phyloP scores from a whole-genome alignment of 768 basidiomycete genomes.

The Russula dissimulans region DNA sequence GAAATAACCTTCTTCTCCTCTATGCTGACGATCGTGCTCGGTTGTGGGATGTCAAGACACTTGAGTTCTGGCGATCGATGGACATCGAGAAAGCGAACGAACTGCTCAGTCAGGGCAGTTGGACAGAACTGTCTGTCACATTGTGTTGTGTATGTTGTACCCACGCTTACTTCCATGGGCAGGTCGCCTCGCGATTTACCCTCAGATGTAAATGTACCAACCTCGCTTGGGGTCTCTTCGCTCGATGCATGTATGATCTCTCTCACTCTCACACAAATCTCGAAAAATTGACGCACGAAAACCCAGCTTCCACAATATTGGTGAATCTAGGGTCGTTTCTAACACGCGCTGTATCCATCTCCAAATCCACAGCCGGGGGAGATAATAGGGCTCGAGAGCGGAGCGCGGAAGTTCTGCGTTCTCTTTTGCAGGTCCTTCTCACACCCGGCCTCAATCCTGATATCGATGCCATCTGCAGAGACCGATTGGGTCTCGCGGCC shows the following conservation, averaged over 20 bases:
- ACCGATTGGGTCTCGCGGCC: slow-evolving; percentile 41
- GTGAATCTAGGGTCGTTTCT: slow-evolving; percentile 25
- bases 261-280: not conserved
- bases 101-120: slow-evolving; percentile 58
- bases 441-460: slow-evolving; percentile 61
- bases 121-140: slow-evolving; percentile 57
- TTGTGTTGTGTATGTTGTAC: not conserved
- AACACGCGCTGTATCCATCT: slow-evolving; percentile 8
- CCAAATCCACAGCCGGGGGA: slow-evolving; percentile 4
- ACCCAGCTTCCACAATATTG: slow-evolving; percentile 25
- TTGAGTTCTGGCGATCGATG: slow-evolving; percentile 83
- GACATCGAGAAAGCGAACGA: slow-evolving; percentile 67
- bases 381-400: slow-evolving; percentile 27
- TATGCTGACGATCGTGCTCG: slow-evolving; percentile 73
- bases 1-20: slow-evolving; percentile 60
- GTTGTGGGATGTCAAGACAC: slow-evolving; percentile 77
- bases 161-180: not conserved
- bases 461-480: slow-evolving; percentile 59
- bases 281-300: not conserved
- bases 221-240: not conserved
- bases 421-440: slow-evolving; percentile 53
- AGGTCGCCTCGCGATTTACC: slow-evolving; percentile 3
- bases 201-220: not conserved
- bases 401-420: slow-evolving; percentile 46
- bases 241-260: slow-evolving; percentile 22